Evolutionary conservation across 371 early-diverging fungal species (phyloP).

Genomic region (Apophysomyces trapeziformis): DNA sequence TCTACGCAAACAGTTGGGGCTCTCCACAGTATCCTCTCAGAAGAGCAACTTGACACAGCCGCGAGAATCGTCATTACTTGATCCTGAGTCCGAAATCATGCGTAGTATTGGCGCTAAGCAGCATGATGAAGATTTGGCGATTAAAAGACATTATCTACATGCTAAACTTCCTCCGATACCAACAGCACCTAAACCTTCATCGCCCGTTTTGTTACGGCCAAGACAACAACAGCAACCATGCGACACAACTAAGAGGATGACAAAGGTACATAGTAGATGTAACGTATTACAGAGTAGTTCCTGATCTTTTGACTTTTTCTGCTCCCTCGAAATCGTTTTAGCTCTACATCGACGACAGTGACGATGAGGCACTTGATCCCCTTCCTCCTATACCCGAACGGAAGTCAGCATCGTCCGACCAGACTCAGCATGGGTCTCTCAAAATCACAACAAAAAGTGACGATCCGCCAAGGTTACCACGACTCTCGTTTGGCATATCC

Average conservation of each 20-base stretch:
- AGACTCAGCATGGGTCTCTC: conserved; percentile 2
- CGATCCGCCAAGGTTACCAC: conserved; percentile 23
- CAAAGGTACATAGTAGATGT: conserved; percentile 20
- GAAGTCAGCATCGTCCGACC: background rate
- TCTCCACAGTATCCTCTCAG: conserved; percentile 36
- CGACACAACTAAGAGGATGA: background rate
- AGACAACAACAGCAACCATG: background rate
- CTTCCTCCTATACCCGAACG: conserved; percentile 29
- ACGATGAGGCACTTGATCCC: conserved; percentile 35
- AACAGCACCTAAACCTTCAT: conserved; percentile 18
- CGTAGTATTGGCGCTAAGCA: conserved; percentile 16
- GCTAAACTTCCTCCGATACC: conserved; percentile 41
- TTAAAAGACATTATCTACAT: conserved; percentile 23
- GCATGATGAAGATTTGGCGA: conserved; percentile 1
- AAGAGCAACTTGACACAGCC: conserved; percentile 21
- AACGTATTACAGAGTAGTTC: too few relatives aligned
- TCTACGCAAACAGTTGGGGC: conserved; percentile 25
- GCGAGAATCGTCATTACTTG: conserved; percentile 14
- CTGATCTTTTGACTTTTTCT: background rate
- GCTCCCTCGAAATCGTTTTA: background rate
- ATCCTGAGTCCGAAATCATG: conserved; percentile 12
- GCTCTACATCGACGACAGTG: conserved; percentile 33
- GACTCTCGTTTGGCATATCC: conserved; percentile 29
- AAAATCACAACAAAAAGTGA: conserved; percentile 2
- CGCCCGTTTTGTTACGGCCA: conserved; percentile 11